phyloP scores from a whole-genome alignment of 805 yeast species.

The Kuraishia ogatae region DNA sequence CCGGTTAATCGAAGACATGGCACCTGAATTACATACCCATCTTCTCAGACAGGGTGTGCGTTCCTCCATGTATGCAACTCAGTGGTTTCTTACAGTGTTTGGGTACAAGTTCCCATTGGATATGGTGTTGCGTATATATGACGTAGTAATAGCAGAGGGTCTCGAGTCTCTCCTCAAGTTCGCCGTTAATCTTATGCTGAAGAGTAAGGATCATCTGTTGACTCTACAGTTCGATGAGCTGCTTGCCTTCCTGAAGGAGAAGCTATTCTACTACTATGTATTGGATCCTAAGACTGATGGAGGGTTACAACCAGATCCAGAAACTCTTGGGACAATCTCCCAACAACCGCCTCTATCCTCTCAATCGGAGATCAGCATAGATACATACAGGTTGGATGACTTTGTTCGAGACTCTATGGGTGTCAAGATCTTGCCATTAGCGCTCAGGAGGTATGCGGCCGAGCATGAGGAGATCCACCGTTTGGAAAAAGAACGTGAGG shows the following conservation, averaged over 20 bases:
- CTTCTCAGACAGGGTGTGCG: slow-evolving; percentile 78
- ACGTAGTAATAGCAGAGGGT: slow-evolving; percentile 86
- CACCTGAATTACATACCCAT: slow-evolving; percentile 70
- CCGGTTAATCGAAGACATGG: slow-evolving; percentile 66
- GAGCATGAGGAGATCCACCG: slow-evolving; percentile 73
- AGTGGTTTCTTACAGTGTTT: slow-evolving; percentile 93
- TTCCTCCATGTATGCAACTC: slow-evolving; percentile 94
- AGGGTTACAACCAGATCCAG: slow-evolving; percentile 1
- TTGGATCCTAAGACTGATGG: slow-evolving; percentile 18
- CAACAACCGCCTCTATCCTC: not conserved
- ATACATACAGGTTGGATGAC: slow-evolving; percentile 54
- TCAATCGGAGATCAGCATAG: slow-evolving; percentile 10
- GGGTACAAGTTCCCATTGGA: slow-evolving; percentile 91
- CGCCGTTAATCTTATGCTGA: slow-evolving; percentile 70
- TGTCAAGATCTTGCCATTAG: slow-evolving; percentile 64
- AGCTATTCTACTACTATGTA: slow-evolving; percentile 62
- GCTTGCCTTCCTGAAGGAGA: slow-evolving; percentile 69
- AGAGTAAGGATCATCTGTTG: slow-evolving; percentile 53
- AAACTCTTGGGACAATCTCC: too few species aligned
- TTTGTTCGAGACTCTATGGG: slow-evolving; percentile 74
- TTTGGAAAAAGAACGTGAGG: slow-evolving; percentile 55
- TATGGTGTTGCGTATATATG: slow-evolving; percentile 81
- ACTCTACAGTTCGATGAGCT: slow-evolving; percentile 67
- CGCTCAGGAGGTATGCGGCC: slow-evolving; percentile 57
- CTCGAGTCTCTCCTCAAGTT: slow-evolving; percentile 78